Evolutionary conservation across 2,329 filamentous ascomycete genomes (phyloP).

Genomic region (Fusarium mangiferae): DNA sequence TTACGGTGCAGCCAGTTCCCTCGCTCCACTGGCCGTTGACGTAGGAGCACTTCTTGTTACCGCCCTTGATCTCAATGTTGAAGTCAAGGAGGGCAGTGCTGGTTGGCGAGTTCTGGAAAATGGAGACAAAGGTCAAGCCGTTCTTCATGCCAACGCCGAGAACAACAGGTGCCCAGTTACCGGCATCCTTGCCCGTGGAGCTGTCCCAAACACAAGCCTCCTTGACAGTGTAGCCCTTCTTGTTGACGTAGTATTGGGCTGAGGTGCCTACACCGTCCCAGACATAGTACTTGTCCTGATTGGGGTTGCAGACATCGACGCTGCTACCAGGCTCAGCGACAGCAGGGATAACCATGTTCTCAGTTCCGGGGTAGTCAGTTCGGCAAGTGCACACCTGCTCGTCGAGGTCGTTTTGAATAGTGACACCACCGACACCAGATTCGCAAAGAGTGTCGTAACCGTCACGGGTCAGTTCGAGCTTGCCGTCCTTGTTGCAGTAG

Average conservation of each 20-base stretch:
- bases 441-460: constrained; percentile 78
- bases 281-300: constrained; percentile 76
- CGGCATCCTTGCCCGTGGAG: constrained; percentile 61
- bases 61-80: constrained; percentile 80
- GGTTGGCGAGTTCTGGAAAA: constrained; percentile 87
- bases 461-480: constrained; percentile 80
- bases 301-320: constrained; percentile 78
- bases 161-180: constrained; percentile 91
- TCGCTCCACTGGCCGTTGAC: constrained; percentile 70
- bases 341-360: constrained; percentile 86
- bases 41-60: constrained; percentile 72
- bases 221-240: constrained; percentile 71
- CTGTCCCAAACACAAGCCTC: constrained; percentile 81
- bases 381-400: constrained; percentile 81
- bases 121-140: constrained; percentile 79
- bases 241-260: constrained; percentile 98
- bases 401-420: constrained; percentile 78
- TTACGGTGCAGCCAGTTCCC: constrained; percentile 82
- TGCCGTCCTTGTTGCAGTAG: constrained; percentile 77
- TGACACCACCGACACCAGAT: constrained; percentile 74
- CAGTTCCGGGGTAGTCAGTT: constrained; percentile 95
- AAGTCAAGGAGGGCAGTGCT: constrained; percentile 77
- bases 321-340: constrained; percentile 68
- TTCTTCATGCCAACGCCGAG: constrained; percentile 79
- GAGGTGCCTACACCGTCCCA: constrained; percentile 82